phyloP scores from a whole-genome alignment of 257 asterid genomes.

The Cinchona pubescens region DNA sequence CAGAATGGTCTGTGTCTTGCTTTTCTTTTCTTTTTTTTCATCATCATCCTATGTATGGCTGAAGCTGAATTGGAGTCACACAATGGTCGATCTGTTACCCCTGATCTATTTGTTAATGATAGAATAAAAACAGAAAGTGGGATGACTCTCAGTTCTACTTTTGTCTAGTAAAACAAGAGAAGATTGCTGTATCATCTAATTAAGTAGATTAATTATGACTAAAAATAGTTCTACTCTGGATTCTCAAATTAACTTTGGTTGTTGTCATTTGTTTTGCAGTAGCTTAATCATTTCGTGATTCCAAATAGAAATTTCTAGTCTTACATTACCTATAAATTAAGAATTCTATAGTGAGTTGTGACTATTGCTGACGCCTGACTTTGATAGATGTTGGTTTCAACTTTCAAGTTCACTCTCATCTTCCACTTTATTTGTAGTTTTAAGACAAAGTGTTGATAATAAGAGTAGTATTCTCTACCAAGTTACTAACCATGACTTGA shows the following conservation, averaged over 20 bases:
- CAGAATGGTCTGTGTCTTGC: slow-evolving; percentile 8
- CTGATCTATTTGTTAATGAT: no score
- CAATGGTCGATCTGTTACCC: neutral
- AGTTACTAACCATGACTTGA: neutral
- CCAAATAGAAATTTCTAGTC: neutral
- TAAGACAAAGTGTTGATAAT: no score
- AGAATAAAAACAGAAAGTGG: neutral
- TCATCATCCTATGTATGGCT: neutral
- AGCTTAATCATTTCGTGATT: neutral
- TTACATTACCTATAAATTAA: neutral
- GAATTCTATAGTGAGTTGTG: neutral
- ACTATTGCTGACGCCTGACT: neutral
- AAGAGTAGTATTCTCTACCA: neutral
- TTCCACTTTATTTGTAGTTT: neutral
- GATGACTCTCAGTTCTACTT: neutral
- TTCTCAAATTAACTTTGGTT: neutral
- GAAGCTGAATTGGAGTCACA: slow-evolving; percentile 1
- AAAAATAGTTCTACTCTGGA: neutral
- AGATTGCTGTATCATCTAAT: no score
- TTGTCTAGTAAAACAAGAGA: neutral
- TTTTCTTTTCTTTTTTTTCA: slow-evolving; percentile 20
- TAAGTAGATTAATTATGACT: neutral
- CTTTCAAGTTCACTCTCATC: neutral
- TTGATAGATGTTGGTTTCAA: neutral
- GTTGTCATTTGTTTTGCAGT: neutral